These are phyloP conservation scores for Epichloe typhina DNA, from an alignment of 2,329 filamentous ascomycete genomes.

Conservation along the genomic window DNA sequence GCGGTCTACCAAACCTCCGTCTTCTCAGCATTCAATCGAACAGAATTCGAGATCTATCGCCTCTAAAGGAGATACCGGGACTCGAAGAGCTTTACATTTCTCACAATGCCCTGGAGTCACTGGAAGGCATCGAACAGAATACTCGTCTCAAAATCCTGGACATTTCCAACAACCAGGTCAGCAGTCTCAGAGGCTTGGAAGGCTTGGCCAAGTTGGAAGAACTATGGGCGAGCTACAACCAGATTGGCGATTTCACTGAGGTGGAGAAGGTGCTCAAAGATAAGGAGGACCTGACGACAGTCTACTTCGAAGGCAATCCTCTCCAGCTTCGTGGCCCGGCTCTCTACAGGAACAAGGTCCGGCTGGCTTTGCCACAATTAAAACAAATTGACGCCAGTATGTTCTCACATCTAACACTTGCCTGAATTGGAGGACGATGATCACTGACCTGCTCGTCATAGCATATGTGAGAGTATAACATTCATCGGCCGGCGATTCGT, in stretches of 20 bases:
- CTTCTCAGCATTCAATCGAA: slow-evolving; percentile 94
- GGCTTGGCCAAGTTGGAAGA: slow-evolving; percentile 66
- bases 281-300: slow-evolving; percentile 70
- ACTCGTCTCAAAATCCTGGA: slow-evolving; percentile 65
- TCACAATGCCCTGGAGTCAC: slow-evolving; percentile 73
- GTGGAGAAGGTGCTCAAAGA: slow-evolving; percentile 66
- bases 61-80: slow-evolving; percentile 57
- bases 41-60: slow-evolving; percentile 66
- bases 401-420: slow-evolving; percentile 25
- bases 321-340: slow-evolving; percentile 68
- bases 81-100: slow-evolving; percentile 93
- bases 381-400: slow-evolving; percentile 94
- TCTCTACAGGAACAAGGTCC: slow-evolving; percentile 87
- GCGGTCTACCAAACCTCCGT: slow-evolving; percentile 62
- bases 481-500: not conserved
- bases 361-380: slow-evolving; percentile 73
- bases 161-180: slow-evolving; percentile 76
- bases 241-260: slow-evolving; percentile 66
- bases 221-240: slow-evolving; percentile 88
- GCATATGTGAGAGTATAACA: slow-evolving; percentile 6
- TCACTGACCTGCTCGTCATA: slow-evolving; percentile 1
- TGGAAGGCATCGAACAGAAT: slow-evolving; percentile 59
- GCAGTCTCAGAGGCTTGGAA: slow-evolving; percentile 58
- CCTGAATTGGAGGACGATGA: not conserved
- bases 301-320: slow-evolving; percentile 94